phyloP scores from a whole-genome alignment of 148 eudicot species.

The Cornus florida region DNA sequence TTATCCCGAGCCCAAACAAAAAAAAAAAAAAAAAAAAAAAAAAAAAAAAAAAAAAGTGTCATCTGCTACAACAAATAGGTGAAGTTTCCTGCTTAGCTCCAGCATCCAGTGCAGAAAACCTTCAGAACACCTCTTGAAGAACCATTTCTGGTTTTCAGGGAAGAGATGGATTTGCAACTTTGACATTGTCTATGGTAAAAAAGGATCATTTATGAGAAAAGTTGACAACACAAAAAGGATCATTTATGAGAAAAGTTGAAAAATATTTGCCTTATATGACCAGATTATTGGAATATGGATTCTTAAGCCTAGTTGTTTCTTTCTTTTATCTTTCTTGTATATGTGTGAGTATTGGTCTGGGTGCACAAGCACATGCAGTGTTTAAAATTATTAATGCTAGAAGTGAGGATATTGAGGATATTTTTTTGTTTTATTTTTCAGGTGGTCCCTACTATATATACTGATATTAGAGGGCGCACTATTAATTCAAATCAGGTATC shows the following conservation, averaged over 20 bases:
- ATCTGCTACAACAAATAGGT: neutral
- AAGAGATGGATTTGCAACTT: neutral
- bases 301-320: neutral
- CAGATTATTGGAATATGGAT: neutral
- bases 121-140: neutral
- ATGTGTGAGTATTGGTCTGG: neutral
- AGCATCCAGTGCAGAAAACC: neutral
- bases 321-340: neutral
- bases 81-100: neutral
- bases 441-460: slow-evolving; percentile 89
- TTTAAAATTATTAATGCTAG: neutral
- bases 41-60: neutral
- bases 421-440: slow-evolving; percentile 25
- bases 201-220: neutral
- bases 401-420: neutral
- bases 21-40: too few species aligned
- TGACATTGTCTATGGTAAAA: neutral
- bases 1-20: too few species aligned
- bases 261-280: neutral
- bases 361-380: neutral
- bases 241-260: neutral
- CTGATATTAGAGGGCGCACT: slow-evolving; percentile 47
- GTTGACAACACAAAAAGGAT: neutral
- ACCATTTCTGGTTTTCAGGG: neutral
- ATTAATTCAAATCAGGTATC: slow-evolving; percentile 85